phyloP scores from a whole-genome alignment of 495 filamentous ascomycete species.

The Trichoderma asperelloides region DNA sequence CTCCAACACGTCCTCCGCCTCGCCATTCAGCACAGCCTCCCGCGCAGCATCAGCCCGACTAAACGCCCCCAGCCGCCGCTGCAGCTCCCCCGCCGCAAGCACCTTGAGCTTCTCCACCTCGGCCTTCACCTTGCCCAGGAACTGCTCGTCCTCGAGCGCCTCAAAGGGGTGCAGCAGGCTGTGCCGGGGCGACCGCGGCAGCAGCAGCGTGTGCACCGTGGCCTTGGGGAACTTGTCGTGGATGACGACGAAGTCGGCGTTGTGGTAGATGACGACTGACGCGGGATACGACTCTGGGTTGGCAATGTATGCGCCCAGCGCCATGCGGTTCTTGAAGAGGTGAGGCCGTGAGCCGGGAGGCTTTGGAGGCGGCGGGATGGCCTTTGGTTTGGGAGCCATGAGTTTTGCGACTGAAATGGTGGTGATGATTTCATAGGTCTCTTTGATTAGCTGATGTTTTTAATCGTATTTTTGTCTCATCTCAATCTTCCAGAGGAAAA shows the following conservation, averaged over 20 bases:
- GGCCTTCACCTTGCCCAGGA: slow-evolving; percentile 53
- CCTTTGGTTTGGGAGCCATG: slow-evolving; percentile 8
- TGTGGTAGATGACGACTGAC: slow-evolving; percentile 57
- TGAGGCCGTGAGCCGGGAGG: neutral
- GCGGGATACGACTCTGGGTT: slow-evolving; percentile 55
- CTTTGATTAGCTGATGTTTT: neutral
- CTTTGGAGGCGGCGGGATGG: neutral
- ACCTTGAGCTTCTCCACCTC: slow-evolving; percentile 53
- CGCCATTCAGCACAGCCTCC: slow-evolving; percentile 48
- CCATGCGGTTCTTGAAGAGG: slow-evolving; percentile 44
- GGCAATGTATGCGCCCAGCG: slow-evolving; percentile 62
- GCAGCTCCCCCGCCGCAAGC: slow-evolving; percentile 66
- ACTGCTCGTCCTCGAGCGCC: slow-evolving; percentile 61
- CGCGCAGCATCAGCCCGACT: slow-evolving; percentile 53
- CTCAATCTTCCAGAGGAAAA: neutral
- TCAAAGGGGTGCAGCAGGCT: slow-evolving; percentile 65
- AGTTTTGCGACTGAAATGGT: slow-evolving; percentile 1
- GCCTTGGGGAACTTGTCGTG: slow-evolving; percentile 81
- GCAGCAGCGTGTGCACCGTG: slow-evolving; percentile 72
- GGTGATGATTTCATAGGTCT: neutral
- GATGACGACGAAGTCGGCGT: slow-evolving; percentile 67
- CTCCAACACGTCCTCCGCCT: slow-evolving; percentile 21
- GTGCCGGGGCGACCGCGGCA: slow-evolving; percentile 61
- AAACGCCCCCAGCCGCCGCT: slow-evolving; percentile 54
- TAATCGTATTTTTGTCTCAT: neutral